Evolutionary conservation across 2,329 filamentous ascomycete genomes (phyloP).

Genomic region (Dryadomyces quercus-mongolicae): DNA sequence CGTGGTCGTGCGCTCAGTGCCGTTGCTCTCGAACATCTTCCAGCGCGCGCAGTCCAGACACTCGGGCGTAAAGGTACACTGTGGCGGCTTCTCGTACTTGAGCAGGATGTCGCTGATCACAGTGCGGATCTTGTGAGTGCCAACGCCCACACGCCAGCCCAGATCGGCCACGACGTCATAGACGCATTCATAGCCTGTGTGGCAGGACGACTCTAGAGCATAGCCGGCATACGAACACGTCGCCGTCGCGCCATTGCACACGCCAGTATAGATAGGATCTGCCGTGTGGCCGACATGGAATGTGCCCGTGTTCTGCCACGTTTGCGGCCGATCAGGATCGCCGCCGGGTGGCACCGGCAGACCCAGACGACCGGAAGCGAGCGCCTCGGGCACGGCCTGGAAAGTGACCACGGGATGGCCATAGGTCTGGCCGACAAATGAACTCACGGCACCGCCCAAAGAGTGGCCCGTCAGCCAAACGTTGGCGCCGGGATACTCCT

Average conservation of each 20-base stretch:
- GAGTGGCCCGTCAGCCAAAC: slow-evolving; percentile 91
- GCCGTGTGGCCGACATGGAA: slow-evolving; percentile 94
- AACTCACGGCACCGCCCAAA: slow-evolving; percentile 77
- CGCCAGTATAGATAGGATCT: slow-evolving; percentile 85
- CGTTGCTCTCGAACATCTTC: slow-evolving; percentile 93
- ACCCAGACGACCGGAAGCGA: slow-evolving; percentile 73
- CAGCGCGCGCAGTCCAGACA: slow-evolving; percentile 86
- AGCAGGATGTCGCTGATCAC: slow-evolving; percentile 83
- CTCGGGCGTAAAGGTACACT: slow-evolving; percentile 62
- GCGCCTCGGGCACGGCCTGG: slow-evolving; percentile 81
- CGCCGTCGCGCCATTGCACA: slow-evolving; percentile 81
- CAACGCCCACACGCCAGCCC: slow-evolving; percentile 83
- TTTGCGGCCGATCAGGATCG: slow-evolving; percentile 58
- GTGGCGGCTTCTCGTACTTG: slow-evolving; percentile 68
- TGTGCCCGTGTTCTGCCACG: slow-evolving; percentile 59
- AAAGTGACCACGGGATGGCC: slow-evolving; percentile 86
- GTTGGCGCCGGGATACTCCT: slow-evolving; percentile 70
- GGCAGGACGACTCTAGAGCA: slow-evolving; percentile 85
- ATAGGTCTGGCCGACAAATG: slow-evolving; percentile 83
- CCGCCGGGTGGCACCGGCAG: slow-evolving; percentile 74
- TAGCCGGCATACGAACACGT: slow-evolving; percentile 87
- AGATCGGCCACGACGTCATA: slow-evolving; percentile 90
- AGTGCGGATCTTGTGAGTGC: slow-evolving; percentile 78
- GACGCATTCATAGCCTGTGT: slow-evolving; percentile 74
- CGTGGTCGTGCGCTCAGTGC: slow-evolving; percentile 62